Conservation (phyloP, 2,329 filamentous ascomycete genomes). For the Verticillium tricorpus region DNA sequence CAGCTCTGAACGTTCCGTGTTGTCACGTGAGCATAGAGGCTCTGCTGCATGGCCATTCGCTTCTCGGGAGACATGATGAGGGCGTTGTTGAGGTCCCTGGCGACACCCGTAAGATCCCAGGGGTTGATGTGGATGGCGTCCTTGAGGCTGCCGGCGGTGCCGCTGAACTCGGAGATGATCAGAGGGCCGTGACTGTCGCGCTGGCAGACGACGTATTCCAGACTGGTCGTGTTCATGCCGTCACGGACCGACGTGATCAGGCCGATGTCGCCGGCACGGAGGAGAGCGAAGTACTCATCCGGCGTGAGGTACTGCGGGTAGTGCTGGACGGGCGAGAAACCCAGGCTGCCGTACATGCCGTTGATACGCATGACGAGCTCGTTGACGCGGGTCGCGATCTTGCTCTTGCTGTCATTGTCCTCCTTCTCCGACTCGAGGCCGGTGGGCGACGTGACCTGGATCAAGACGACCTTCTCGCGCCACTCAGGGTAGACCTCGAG, state of each 20-base stretch:
- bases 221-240: slow-evolving; percentile 95
- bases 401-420: slow-evolving; percentile 56
- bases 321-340: slow-evolving; percentile 88
- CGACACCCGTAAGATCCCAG: slow-evolving; percentile 84
- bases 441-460: slow-evolving; percentile 90
- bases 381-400: slow-evolving; percentile 83
- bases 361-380: slow-evolving; percentile 91
- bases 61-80: slow-evolving; percentile 68
- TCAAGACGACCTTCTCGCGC: slow-evolving; percentile 86
- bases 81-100: slow-evolving; percentile 75
- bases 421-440: slow-evolving; percentile 75
- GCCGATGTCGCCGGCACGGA: slow-evolving; percentile 84
- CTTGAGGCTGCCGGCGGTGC: slow-evolving; percentile 79
- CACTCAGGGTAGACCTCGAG: slow-evolving; percentile 87
- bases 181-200: slow-evolving; percentile 80
- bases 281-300: slow-evolving; percentile 91
- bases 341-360: slow-evolving; percentile 79
- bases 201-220: slow-evolving; percentile 93
- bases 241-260: slow-evolving; percentile 94
- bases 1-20: slow-evolving; percentile 82
- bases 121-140: slow-evolving; percentile 95
- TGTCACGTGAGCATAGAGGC: slow-evolving; percentile 78
- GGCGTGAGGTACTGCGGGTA: slow-evolving; percentile 89
- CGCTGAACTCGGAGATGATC: slow-evolving; percentile 94
- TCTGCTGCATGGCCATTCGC: slow-evolving; percentile 64